These are phyloP conservation scores for Bauhinia variegata DNA, from an alignment of 306 rosid species.

Conservation along the genomic window DNA sequence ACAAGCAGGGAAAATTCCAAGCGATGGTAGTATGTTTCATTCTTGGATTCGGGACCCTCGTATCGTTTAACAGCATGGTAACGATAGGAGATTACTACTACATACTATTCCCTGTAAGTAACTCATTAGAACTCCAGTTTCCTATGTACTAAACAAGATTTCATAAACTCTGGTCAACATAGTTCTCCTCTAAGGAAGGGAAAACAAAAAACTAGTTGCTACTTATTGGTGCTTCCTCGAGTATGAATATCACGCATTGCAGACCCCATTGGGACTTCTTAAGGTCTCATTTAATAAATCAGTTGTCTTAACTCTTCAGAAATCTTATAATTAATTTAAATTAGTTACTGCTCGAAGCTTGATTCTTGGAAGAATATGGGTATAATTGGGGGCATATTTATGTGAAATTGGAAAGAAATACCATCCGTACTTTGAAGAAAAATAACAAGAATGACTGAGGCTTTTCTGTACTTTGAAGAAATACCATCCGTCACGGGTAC, in stretches of 20 bases:
- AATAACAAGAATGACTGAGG: not conserved
- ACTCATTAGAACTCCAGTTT: not conserved
- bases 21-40: conserved; percentile 58
- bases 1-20: conserved; percentile 51
- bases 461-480: conserved; percentile 15
- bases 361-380: no score
- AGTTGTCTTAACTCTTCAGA: no score
- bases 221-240: not conserved
- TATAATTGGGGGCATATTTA: no score
- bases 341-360: no score
- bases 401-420: no score
- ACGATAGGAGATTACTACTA: conserved; percentile 66
- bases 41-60: conserved; percentile 67
- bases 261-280: not conserved
- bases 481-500: conserved; percentile 77
- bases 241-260: not conserved
- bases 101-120: conserved; percentile 48
- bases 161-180: not conserved
- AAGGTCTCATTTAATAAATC: not conserved
- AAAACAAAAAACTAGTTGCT: not conserved
- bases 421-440: no score
- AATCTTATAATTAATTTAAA: no score
- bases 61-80: conserved; percentile 60
- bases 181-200: not conserved
- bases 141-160: not conserved